Evolutionary conservation across 2,329 filamentous ascomycete species (phyloP), one percentile per base, ranked within the genome.

Genomic region (Paecilomyces variotii): DNA sequence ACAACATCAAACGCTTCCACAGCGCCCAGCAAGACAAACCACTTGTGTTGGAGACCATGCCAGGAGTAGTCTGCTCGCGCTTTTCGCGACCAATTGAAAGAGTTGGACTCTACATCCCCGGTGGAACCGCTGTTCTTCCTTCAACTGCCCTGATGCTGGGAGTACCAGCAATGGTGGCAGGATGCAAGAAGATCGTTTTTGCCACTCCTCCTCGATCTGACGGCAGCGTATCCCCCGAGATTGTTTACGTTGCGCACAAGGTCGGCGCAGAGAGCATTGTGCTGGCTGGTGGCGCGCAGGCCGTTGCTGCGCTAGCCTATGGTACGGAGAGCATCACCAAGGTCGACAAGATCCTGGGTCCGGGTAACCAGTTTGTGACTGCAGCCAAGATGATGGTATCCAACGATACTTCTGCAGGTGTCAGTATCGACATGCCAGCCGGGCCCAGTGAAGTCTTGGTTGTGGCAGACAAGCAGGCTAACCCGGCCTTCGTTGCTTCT

Each of bases 311-410:
- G 54, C 89, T 99, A 87, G 94, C 94, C 1, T 99, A 99, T 76
- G 94, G 94, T 54, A 99, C 94, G 0, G 89, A 97, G 76, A 93
- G 87, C 66, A 86, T 99, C 55, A 90, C 82, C 74, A 99, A 99
- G 79, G 94, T 99, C 6, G 94, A 99, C 81, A 99, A 99, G 84
- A 97, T 99, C 66, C 85, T 97, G 11, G 94, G 94, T 0, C 94
- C 94, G 2, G 94, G 94, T 35, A 99, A 99, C 77, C 94, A 97
- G 75, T 99, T 97, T 71, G 94, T 99, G 49, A 99, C 94, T 0
- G 94, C 94, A 0, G 94, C 90, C 56, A 99, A 99, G 84, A 99
- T 99, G 94, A 83, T 92, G 67, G 94, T 99, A 51, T 90, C 88
- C 75, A 99, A 99, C 74, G 94, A 99, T 72, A 97, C 94, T 52